A percentile compares a stretch with the other conserved stretches of the same genome.
Evolutionary conservation across 768 basidiomycete species (phyloP).

Genomic region (Bullera alba): DNA sequence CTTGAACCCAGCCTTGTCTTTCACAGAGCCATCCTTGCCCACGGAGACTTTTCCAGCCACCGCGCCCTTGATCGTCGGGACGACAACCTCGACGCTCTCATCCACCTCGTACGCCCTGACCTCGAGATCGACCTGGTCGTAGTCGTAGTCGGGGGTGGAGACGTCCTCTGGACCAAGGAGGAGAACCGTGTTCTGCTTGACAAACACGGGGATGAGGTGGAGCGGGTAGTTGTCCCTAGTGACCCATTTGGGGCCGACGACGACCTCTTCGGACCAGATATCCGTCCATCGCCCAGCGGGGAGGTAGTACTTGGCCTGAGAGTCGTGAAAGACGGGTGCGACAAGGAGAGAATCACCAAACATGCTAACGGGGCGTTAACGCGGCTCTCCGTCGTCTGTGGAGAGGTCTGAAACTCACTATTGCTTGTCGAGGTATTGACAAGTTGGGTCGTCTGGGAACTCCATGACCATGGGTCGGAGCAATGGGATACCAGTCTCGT

Average conservation of each 20-base stretch:
- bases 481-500: conserved; percentile 39
- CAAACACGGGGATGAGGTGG: conserved; percentile 62
- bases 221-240: conserved; percentile 57
- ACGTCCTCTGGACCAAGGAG: conserved; percentile 55
- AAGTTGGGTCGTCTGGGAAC: conserved; percentile 43
- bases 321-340: conserved; percentile 41
- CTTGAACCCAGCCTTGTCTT: too few relatives aligned
- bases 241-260: conserved; percentile 60
- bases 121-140: conserved; percentile 50
- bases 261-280: conserved; percentile 54
- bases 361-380: conserved; percentile 24
- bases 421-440: conserved; percentile 41
- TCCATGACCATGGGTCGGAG: conserved; percentile 45
- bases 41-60: too few relatives aligned
- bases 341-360: conserved; percentile 43
- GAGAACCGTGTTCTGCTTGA: conserved; percentile 56
- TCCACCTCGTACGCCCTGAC: conserved; percentile 55
- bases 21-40: too few relatives aligned
- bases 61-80: conserved; percentile 18
- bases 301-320: conserved; percentile 38
- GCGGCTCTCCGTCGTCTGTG: neutral
- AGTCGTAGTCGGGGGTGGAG: conserved; percentile 60
- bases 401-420: conserved; percentile 16
- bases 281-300: conserved; percentile 46
- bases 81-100: conserved; percentile 39